Evolutionary conservation across 2,329 filamentous ascomycete species (phyloP).

Genomic region (Colletotrichum chrysophilum): DNA sequence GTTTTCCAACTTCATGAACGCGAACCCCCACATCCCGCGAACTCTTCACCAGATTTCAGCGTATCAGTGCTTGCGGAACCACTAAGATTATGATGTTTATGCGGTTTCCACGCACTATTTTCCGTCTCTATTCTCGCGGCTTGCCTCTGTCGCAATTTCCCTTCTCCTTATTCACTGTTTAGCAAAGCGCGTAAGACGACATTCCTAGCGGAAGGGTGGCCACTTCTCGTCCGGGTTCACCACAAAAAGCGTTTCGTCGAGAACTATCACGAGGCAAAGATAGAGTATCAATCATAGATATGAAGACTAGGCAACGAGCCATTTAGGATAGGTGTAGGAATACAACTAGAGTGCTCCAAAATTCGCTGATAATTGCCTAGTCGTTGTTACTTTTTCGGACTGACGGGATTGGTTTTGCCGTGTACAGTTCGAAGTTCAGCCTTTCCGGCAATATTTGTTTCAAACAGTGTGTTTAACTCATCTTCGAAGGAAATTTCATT

Average conservation of each 20-base stretch:
- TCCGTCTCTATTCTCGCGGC: not conserved
- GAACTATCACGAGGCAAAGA: not conserved
- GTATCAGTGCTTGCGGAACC: not conserved
- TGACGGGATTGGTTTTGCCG: not conserved
- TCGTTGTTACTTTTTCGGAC: not conserved
- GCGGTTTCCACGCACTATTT: not conserved
- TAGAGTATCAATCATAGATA: not conserved
- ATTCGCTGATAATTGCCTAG: not conserved
- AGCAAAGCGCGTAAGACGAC: not conserved
- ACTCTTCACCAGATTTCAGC: not conserved
- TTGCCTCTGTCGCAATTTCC: not conserved
- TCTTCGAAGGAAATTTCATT: not conserved
- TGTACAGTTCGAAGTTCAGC: not conserved
- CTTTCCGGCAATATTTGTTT: not conserved
- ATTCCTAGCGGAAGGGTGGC: no score
- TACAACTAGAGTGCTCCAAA: not conserved
- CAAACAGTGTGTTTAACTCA: not conserved
- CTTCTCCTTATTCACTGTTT: not conserved
- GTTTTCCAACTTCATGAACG: not conserved
- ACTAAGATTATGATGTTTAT: not conserved
- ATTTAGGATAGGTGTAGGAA: not conserved
- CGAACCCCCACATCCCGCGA: not conserved
- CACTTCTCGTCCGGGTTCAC: not conserved
- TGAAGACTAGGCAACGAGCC: not conserved
- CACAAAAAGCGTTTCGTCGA: not conserved